Evolutionary conservation across 441 rosid species (phyloP), one percentile per base, ranked within the genome.

Genomic region (Capsella rubella): DNA sequence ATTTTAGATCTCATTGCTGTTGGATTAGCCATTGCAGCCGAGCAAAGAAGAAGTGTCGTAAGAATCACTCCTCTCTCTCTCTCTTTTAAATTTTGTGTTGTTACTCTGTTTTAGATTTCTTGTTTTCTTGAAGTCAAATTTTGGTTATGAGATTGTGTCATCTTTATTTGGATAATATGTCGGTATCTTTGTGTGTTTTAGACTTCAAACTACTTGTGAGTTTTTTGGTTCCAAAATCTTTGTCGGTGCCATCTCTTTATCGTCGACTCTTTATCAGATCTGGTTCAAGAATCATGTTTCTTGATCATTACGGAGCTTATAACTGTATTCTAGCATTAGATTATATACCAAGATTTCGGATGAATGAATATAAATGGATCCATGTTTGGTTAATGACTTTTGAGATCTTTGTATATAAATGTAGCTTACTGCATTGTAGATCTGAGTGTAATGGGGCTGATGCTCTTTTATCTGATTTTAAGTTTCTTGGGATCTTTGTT

Each of bases 11-110:
- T 87, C 56, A 81, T 89, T 71, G 94, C 94, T 52, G 88, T 89
- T 50, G 86, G 85, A 39, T 78, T 89, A 71, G 94, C 94, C 72
- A 82, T 89, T 69, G 94, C 94, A 8, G 94, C 94, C 32, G 94
- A 89, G 69, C 94, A 84, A 67, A 80, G 94, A 63, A 83, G 94
- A 78, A 89, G 88, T 80, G 82, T 86, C 54, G 94, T 89, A 61
- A 85, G 94, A 14, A 37, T 54, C 53, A 31, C 39, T 27, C 3
- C 45, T 67, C 37, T 56, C 21, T 42, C n/a, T 40, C 5, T 40
- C 6, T 40, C 40, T 35, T 9, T 40, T 42, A 12, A 0, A 16
- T 9, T 32, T 10, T 34, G 42, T 51, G 5, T 10, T 21, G 5
- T 5, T 65, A 8, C 57, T 58, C 46, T 57, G 16, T 67, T 66